Evolutionary conservation across 2,329 filamentous ascomycete genomes (phyloP).

Genomic region (Harringtonia aguacate): DNA sequence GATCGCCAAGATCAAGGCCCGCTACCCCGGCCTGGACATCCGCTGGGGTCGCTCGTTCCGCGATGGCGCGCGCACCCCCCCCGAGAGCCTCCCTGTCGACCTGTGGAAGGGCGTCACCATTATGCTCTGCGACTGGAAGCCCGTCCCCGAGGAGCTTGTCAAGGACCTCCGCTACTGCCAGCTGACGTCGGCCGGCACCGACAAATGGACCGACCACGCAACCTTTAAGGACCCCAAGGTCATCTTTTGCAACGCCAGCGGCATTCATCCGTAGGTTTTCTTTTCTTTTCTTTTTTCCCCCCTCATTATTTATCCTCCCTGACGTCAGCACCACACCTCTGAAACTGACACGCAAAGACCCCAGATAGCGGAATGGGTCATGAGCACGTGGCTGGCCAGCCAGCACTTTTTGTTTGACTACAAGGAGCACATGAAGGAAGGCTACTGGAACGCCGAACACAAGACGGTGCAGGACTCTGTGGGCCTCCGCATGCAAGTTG

Average conservation of each 20-base stretch:
- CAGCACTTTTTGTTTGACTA: constrained; percentile 12
- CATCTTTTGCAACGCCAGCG: constrained; percentile 29
- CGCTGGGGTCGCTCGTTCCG: constrained; percentile 17
- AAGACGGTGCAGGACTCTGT: constrained; percentile 18
- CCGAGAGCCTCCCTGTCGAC: constrained; percentile 18
- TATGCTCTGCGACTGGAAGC: constrained; percentile 21
- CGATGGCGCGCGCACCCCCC: constrained; percentile 7
- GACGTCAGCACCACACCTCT: not conserved
- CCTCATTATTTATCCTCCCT: not conserved
- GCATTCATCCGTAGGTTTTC: constrained; percentile 27
- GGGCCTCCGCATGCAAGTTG: constrained; percentile 22
- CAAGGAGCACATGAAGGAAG: constrained; percentile 8
- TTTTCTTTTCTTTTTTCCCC: not conserved
- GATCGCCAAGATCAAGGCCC: constrained; percentile 20
- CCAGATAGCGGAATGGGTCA: constrained; percentile 21
- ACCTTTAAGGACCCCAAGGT: constrained; percentile 23
- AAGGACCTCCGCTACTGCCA: constrained; percentile 32
- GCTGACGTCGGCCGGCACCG: constrained; percentile 30
- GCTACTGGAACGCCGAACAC: constrained; percentile 6
- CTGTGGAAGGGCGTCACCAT: constrained; percentile 30
- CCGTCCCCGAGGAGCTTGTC: constrained; percentile 18
- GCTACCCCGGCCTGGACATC: constrained; percentile 27
- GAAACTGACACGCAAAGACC: constrained; percentile 13
- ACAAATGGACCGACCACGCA: constrained; percentile 26
- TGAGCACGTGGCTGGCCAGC: constrained; percentile 17